Conservation (phyloP, 768 basidiomycete genomes). For the Coprinopsis strossmayeri region DNA sequence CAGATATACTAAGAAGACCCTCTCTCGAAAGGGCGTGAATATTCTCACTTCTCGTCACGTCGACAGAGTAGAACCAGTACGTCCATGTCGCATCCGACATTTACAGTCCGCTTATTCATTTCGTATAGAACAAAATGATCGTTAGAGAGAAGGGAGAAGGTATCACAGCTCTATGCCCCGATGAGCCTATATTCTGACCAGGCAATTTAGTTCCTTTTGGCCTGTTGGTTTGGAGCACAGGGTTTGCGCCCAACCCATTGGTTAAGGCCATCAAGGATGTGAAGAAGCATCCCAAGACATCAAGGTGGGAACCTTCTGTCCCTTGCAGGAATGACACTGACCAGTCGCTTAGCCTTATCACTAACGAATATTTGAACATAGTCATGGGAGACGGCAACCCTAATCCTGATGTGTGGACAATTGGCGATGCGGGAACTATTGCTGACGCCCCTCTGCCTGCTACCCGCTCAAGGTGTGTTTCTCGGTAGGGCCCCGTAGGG, state of each 20-base stretch:
- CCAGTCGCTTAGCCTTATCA: constrained; percentile 25
- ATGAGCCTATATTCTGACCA: constrained; percentile 4
- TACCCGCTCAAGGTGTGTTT: constrained; percentile 82
- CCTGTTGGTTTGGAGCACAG: constrained; percentile 84
- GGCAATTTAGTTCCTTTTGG: constrained; percentile 75
- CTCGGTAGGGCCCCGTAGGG: too few species aligned
- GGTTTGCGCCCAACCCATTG: constrained; percentile 76
- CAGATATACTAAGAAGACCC: constrained; percentile 65
- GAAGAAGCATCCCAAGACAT: constrained; percentile 55
- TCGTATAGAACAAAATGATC: constrained; percentile 50
- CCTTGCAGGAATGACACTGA: background rate
- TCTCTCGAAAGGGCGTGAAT: constrained; percentile 67
- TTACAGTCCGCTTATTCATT: background rate
- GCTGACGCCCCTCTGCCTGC: constrained; percentile 61
- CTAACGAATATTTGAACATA: constrained; percentile 58
- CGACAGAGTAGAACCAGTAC: constrained; percentile 55
- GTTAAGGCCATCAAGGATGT: constrained; percentile 53
- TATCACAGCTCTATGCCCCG: too few species aligned
- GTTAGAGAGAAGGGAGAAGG: constrained; percentile 72
- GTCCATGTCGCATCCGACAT: constrained; percentile 1
- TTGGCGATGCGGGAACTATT: constrained; percentile 72
- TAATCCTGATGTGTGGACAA: constrained; percentile 69
- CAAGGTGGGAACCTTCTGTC: constrained; percentile 35
- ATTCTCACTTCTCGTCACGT: constrained; percentile 73
- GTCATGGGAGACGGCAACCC: constrained; percentile 45